A percentile compares a stretch with the other conserved stretches of the same genome.
These are phyloP conservation scores for Acorus calamus DNA, from an alignment of 106 monocot species.

Conservation along the genomic window DNA sequence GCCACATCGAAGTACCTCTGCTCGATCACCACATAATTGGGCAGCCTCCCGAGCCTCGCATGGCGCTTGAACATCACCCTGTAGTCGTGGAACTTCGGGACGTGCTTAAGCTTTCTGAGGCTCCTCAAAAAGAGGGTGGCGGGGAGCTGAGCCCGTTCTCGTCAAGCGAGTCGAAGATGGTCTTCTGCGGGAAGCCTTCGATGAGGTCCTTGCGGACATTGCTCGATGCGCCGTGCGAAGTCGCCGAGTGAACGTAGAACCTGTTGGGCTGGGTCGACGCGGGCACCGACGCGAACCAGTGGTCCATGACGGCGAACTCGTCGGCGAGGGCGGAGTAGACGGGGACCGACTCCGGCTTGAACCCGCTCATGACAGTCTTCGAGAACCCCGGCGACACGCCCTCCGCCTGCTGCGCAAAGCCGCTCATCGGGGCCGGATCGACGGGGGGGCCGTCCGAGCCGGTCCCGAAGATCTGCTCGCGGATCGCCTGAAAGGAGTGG, in stretches of 20 bases:
- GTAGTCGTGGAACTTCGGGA: conserved; percentile 8
- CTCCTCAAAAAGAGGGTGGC: conserved; percentile 4
- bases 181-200: conserved; percentile 7
- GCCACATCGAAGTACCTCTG: conserved; percentile 13
- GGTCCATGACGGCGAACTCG: conserved; percentile 67
- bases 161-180: conserved; percentile 11
- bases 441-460: conserved; percentile 15
- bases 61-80: conserved; percentile 7
- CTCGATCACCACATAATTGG: conserved; percentile 19
- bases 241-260: no score
- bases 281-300: no score
- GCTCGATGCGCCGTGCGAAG: not conserved
- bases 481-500: conserved; percentile 82
- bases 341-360: conserved; percentile 53
- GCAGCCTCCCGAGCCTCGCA: not conserved
- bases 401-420: conserved; percentile 72
- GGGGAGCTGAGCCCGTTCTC: conserved; percentile 7
- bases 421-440: conserved; percentile 61
- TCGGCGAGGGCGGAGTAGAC: conserved; percentile 52
- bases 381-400: conserved; percentile 50
- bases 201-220: conserved; percentile 5
- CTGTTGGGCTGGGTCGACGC: no score
- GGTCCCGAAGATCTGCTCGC: conserved; percentile 78
- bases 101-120: conserved; percentile 11
- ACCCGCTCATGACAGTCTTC: conserved; percentile 68